Percentiles rank a stretch among this genome's conserved stretches.
Evolutionary conservation across 805 yeast genomes (phyloP).

Genomic region (Myxozyma neotropica): DNA sequence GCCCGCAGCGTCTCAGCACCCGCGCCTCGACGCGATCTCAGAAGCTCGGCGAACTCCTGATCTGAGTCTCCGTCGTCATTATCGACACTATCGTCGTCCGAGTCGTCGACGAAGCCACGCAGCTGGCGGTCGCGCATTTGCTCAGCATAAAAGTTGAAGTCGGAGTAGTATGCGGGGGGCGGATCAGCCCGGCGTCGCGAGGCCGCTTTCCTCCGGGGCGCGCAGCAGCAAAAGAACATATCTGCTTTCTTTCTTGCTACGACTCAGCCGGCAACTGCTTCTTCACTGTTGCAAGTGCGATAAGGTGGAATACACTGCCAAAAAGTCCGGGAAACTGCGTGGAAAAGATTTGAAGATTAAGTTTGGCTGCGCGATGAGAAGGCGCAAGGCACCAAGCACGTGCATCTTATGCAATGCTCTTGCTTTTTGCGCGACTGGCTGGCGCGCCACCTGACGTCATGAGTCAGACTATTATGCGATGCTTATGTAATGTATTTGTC

Average conservation of each 20-base stretch:
- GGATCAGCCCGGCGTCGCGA: conserved; percentile 1
- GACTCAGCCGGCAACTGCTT: no score
- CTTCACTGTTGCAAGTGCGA: no score
- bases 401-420: no score
- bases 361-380: neutral
- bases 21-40: conserved; percentile 2
- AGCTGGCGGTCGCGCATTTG: conserved; percentile 21
- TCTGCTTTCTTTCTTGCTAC: neutral
- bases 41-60: conserved; percentile 8
- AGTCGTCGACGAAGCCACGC: neutral
- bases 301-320: no score
- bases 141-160: conserved; percentile 29
- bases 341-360: no score
- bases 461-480: neutral
- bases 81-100: conserved; percentile 9
- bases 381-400: neutral
- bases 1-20: neutral
- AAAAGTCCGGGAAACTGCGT: no score
- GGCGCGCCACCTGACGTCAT: conserved; percentile 12
- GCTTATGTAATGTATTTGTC: no score
- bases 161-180: conserved; percentile 23
- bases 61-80: conserved; percentile 6
- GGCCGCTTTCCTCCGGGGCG: neutral
- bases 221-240: conserved; percentile 8
- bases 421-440: no score